Evolutionary conservation across 768 basidiomycete species (phyloP).

Genomic region (Rhizopogon vesiculosus): DNA sequence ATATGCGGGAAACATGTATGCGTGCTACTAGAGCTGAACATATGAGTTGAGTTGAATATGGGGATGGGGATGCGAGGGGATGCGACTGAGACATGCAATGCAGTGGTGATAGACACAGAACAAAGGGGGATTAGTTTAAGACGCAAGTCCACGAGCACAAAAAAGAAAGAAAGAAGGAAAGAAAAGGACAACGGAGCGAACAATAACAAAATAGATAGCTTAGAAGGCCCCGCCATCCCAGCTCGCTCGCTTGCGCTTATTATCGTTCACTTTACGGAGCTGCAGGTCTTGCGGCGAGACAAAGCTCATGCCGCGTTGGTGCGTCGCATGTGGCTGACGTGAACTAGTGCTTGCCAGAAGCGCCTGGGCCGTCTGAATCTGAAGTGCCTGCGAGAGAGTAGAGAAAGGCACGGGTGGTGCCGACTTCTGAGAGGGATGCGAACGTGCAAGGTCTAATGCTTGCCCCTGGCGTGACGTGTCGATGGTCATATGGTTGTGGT

Average conservation of each 20-base stretch:
- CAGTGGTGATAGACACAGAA: conserved; percentile 4
- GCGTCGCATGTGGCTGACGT: conserved; percentile 19
- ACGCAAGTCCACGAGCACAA: background rate
- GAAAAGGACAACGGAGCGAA: background rate
- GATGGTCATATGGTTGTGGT: conserved; percentile 15
- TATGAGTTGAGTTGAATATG: background rate
- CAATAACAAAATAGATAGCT: background rate
- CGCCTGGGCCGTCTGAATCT: conserved; percentile 27
- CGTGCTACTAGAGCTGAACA: conserved; percentile 2
- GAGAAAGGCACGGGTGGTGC: conserved; percentile 21
- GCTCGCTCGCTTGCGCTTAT: conserved; percentile 54
- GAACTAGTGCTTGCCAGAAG: conserved; percentile 14
- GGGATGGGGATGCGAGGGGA: background rate
- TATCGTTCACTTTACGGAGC: conserved; percentile 42
- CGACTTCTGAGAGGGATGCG: conserved; percentile 25
- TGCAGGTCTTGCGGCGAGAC: conserved; percentile 51
- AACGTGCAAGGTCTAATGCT: conserved; percentile 47
- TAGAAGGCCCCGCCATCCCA: conserved; percentile 45
- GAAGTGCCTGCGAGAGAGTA: conserved; percentile 26
- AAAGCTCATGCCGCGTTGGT: conserved; percentile 49
- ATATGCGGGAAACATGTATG: background rate
- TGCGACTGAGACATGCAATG: conserved; percentile 1
- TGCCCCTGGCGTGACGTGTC: conserved; percentile 37
- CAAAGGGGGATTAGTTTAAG: conserved; percentile 4
- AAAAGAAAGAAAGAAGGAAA: too few species aligned